These are phyloP conservation scores for Lentinula detonsa DNA, from an alignment of 768 basidiomycete species.

Conservation along the genomic window DNA sequence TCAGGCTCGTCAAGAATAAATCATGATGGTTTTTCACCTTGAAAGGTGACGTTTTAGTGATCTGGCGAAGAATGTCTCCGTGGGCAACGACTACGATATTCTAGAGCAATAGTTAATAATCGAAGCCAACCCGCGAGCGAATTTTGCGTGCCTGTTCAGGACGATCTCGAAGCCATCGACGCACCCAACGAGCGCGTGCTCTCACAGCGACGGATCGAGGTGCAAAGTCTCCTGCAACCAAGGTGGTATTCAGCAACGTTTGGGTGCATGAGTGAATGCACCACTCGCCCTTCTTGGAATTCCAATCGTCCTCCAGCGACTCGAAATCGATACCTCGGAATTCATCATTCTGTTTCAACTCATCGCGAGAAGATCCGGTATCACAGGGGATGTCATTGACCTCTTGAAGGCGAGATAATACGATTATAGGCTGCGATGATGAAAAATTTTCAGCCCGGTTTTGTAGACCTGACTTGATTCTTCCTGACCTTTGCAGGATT, in stretches of 20 bases:
- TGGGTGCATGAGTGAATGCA: too few species aligned
- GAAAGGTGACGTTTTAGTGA: neutral
- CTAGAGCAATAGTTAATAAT: neutral
- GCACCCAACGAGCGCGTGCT: constrained; percentile 2
- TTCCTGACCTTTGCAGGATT: neutral
- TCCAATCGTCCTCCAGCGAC: constrained; percentile 4
- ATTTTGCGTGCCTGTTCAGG: neutral
- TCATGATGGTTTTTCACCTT: neutral
- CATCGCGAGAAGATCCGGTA: neutral
- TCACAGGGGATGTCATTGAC: constrained; percentile 1
- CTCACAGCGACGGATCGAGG: neutral
- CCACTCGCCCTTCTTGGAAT: neutral
- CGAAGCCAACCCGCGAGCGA: neutral
- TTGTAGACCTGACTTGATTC: neutral
- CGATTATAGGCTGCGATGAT: neutral
- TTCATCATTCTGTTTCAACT: neutral
- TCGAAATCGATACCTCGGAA: constrained; percentile 1
- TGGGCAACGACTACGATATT: constrained; percentile 4
- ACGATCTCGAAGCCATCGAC: constrained; percentile 1
- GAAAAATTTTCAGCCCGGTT: neutral
- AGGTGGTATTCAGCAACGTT: neutral
- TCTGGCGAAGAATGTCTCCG: constrained; percentile 1
- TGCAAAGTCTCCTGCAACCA: neutral
- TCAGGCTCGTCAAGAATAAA: neutral
- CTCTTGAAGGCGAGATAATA: constrained; percentile 3